Evolutionary conservation across 2,329 filamentous ascomycete genomes (phyloP), one percentile per base, ranked within the genome.

Genomic region (Scleromitrula shiraiana): DNA sequence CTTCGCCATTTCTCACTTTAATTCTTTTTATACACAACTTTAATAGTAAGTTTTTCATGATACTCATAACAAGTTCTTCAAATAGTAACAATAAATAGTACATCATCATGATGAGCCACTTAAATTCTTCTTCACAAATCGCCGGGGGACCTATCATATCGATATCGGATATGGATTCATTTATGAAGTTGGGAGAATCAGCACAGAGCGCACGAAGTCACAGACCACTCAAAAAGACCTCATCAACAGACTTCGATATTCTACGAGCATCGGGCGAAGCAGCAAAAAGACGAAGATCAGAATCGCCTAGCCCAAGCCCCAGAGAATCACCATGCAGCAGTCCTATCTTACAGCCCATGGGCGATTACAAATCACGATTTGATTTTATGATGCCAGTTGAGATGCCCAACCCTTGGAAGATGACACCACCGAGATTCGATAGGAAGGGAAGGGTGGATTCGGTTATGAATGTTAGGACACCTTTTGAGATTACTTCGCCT

Each of bases 121-220:
- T n/a, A 22, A 19, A 4, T n/a, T 9, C 5, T 17, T 23, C 27
- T 12, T n/a, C 17, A 44, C 23, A 23, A 22, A 38, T 33, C 15
- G 19, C 14, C 12, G 46, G 46, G 10, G 46, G 46, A 8, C 46
- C 46, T 7, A 49, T 49, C 5, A 49, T 49, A 24, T 49, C 46
- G 7, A 49, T 45, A 12, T 37, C 46, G 9, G 46, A 49, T 20
- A 49, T 49, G 33, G 46, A 49, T 4, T 37, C 32, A 6, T 45
- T 49, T 22, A 43, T 44, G 39, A 36, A 24, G n/a, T 19, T 44
- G 2, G 46, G 46, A 19, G 46, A 49, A 45, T 44, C 20, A 23
- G 46, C 46, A 10, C 46, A 49, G 38, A 10, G 17, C 2, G 33
- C 33, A 32, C 24, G 46, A 15, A 29, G 19, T 19, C 39, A 49